phyloP scores from a whole-genome alignment of 345 rosid species.

The Eucalyptus curtisii region DNA sequence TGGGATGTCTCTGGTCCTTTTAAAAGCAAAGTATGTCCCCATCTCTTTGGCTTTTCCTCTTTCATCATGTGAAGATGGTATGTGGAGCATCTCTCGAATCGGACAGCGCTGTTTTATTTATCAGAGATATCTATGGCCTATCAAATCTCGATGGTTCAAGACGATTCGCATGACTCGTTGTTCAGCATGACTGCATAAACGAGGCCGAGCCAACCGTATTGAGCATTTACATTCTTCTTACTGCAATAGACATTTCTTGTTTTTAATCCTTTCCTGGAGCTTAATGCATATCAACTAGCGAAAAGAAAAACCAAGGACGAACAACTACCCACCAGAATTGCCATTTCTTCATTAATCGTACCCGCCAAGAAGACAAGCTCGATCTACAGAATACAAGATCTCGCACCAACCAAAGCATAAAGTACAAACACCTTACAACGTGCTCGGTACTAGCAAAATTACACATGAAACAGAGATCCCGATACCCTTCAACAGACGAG shows the following conservation, averaged over 20 bases:
- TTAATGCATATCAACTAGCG: background rate
- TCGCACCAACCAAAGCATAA: background rate
- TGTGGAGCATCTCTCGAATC: background rate
- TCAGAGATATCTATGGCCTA: background rate
- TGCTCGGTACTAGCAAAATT: background rate
- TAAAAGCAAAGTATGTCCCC: background rate
- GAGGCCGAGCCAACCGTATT: background rate
- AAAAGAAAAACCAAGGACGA: background rate
- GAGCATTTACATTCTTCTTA: background rate
- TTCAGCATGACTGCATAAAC: background rate
- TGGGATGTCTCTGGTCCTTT: background rate
- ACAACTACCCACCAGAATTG: background rate
- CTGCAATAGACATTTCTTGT: background rate
- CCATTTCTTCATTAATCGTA: background rate
- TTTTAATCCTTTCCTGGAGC: background rate
- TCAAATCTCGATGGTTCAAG: background rate
- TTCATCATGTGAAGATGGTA: background rate
- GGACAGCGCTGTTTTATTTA: background rate
- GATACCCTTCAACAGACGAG: background rate
- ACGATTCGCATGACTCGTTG: background rate
- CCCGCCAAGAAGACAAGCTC: background rate
- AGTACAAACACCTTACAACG: background rate
- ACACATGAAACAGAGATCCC: background rate
- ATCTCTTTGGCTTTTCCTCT: background rate
- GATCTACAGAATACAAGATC: background rate